Base-by-base conservation (phyloP, 176 grass and related monocot genomes). In the Paspalum notatum region DNA sequence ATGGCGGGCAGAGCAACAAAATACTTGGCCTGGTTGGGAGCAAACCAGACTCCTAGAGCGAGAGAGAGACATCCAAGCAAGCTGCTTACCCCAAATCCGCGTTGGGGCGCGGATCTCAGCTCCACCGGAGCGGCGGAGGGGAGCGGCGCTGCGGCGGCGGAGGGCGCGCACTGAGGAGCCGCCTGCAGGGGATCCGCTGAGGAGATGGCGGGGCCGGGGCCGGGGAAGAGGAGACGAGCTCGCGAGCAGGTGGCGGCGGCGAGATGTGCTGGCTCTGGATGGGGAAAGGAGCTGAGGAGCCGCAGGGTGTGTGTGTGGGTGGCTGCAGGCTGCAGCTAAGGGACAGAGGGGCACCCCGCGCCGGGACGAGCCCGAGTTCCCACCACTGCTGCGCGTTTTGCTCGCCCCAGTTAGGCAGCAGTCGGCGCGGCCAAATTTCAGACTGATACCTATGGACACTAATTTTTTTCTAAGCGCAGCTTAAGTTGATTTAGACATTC, bases 261-360 rank as follows among this genome's bases (percentile, higher is more conserved):
- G 69, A 72, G 69, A 72, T 72, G 69, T 72, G 69, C 25, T 46
- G 22, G 25, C 47, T 71, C 47, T 37, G 69, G 69, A 72, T 72
- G 69, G 69, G 47, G 69, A 72, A 52, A 72, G 68, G 46, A 50
- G 68, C 13, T 48, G 32, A 32, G 32, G 32, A 32, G 32, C 32
- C 32, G 50, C 42, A 22, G 66, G 2, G 41, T 18, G 40, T 40
- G 41, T 24, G 18, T 44, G 64, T n/a, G 66, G 32, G 32, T 32
- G 32, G 32, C 2, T 22, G 66, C 22, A n/a, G 66, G 66, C 66
- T 68, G 66, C 66, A 24, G 66, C 66, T 6, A 41, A 12, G 42
- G 66, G 41, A 24, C 66, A 47, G 24, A 1, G 58, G 24, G 24
- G 50, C 52, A 55, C 52, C 18, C 52, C 32, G 7, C 50, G 8